A percentile compares a stretch with the other conserved stretches of the same genome.
phyloP scores from a whole-genome alignment of 148 eudicot genomes.

The Chenopodium berlandieri region DNA sequence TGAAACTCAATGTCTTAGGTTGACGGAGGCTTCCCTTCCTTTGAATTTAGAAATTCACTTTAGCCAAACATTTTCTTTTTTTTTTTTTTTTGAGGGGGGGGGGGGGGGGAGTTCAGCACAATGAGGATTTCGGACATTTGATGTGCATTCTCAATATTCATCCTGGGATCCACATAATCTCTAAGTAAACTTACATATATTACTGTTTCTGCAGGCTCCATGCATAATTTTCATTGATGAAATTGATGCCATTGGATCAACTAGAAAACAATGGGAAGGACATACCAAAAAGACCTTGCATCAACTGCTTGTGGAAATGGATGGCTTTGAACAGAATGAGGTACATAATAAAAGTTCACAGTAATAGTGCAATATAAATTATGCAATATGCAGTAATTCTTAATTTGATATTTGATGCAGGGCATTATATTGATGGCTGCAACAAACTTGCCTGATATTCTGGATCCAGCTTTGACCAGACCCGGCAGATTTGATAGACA shows the following conservation, averaged over 20 bases:
- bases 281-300: slow-evolving; percentile 96
- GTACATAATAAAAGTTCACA: slow-evolving; percentile 32
- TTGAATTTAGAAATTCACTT: not conserved
- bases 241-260: slow-evolving; percentile 94
- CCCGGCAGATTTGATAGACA: slow-evolving; percentile 99
- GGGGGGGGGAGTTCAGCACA: not conserved
- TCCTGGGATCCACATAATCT: not conserved
- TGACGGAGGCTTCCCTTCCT: not conserved
- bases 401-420: slow-evolving; percentile 40
- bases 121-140: slow-evolving; percentile 2
- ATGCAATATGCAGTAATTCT: not conserved
- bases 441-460: slow-evolving; percentile 98
- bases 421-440: slow-evolving; percentile 99
- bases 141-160: not conserved
- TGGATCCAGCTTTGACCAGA: slow-evolving; percentile 94
- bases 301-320: slow-evolving; percentile 98
- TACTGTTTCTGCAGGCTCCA: slow-evolving; percentile 60
- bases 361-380: not conserved
- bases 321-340: slow-evolving; percentile 99
- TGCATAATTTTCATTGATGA: slow-evolving; percentile 98
- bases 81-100: too few species aligned
- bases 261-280: slow-evolving; percentile 99
- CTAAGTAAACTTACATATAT: not conserved
- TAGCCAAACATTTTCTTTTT: not conserved
- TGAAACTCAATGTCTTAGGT: not conserved